Percentiles rank a stretch among this genome's conserved stretches.
Conservation (phyloP, 2,329 filamentous ascomycete genomes). For the Chalaropsis thielavioides region DNA sequence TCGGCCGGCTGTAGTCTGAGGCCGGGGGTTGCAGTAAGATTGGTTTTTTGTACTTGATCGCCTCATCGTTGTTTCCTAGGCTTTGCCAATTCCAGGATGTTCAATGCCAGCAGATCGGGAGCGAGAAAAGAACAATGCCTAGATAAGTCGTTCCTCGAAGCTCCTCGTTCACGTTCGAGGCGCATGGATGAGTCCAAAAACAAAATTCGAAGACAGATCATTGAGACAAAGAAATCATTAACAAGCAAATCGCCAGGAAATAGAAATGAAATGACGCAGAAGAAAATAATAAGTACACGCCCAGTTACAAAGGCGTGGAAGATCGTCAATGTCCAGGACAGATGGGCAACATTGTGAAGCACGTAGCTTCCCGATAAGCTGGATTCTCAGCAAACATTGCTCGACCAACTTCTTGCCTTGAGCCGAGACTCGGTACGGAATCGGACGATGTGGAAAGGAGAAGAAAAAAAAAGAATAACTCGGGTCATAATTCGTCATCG, state of each 20-base stretch:
- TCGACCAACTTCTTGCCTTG: background rate
- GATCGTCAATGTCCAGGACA: background rate
- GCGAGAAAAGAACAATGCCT: constrained; percentile 19
- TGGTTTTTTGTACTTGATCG: constrained; percentile 20
- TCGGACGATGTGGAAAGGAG: background rate
- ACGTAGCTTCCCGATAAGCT: background rate
- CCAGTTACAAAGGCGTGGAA: background rate
- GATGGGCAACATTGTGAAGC: background rate
- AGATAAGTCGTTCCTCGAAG: background rate
- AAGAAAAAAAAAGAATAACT: background rate
- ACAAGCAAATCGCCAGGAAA: constrained; percentile 18
- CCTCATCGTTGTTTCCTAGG: background rate
- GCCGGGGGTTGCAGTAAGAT: background rate
- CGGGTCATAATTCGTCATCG: constrained; percentile 18
- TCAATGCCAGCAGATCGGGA: constrained; percentile 15
- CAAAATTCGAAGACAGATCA: background rate
- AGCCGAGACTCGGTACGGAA: background rate
- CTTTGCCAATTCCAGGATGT: background rate
- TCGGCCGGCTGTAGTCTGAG: constrained; percentile 20
- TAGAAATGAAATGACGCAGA: constrained; percentile 10
- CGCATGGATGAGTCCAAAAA: constrained; percentile 18
- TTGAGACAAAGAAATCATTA: constrained; percentile 14
- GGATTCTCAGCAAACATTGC: background rate
- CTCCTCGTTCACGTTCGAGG: constrained; percentile 1
- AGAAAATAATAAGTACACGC: constrained; percentile 11